phyloP scores from a whole-genome alignment of 192 early-diverging fungal genomes.

The Umbelopsis sp. region DNA sequence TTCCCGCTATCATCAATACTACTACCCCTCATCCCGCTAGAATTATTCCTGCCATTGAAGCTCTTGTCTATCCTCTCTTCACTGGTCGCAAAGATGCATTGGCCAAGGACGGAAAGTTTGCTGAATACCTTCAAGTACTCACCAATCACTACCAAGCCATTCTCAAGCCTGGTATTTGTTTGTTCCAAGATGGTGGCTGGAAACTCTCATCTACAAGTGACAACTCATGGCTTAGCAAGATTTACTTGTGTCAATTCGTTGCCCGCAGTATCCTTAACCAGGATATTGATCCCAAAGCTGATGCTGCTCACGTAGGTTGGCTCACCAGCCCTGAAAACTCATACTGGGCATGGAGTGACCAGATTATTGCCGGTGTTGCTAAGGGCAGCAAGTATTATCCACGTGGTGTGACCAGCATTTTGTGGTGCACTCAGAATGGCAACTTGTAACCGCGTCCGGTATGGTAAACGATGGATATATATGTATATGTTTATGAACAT shows the following conservation, averaged over 20 bases:
- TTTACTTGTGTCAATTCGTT: conserved; percentile 27
- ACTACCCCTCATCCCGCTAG: conserved; percentile 1
- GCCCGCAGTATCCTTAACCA: conserved; percentile 20
- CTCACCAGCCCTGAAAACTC: conserved; percentile 17
- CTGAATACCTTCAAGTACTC: conserved; percentile 12
- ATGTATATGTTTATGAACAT: background rate
- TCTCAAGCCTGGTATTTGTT: conserved; percentile 13
- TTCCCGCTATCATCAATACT: conserved; percentile 22
- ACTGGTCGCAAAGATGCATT: conserved; percentile 20
- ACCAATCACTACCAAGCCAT: conserved; percentile 17
- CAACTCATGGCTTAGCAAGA: conserved; percentile 31
- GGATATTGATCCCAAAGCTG: background rate
- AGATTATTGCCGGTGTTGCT: conserved; percentile 23
- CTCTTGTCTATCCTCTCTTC: conserved; percentile 25
- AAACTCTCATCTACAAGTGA: conserved; percentile 25
- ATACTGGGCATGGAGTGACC: conserved; percentile 28
- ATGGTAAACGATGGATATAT: background rate
- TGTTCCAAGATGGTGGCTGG: conserved; percentile 27
- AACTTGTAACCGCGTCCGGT: background rate
- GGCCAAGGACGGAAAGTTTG: conserved; percentile 19
- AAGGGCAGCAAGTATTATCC: conserved; percentile 24
- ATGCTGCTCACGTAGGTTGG: conserved; percentile 27
- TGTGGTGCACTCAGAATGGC: conserved; percentile 18
- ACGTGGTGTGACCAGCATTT: conserved; percentile 27
- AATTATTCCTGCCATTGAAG: conserved; percentile 31